phyloP scores from a whole-genome alignment of 179 eudicot species.

The Drosera spatulata region DNA sequence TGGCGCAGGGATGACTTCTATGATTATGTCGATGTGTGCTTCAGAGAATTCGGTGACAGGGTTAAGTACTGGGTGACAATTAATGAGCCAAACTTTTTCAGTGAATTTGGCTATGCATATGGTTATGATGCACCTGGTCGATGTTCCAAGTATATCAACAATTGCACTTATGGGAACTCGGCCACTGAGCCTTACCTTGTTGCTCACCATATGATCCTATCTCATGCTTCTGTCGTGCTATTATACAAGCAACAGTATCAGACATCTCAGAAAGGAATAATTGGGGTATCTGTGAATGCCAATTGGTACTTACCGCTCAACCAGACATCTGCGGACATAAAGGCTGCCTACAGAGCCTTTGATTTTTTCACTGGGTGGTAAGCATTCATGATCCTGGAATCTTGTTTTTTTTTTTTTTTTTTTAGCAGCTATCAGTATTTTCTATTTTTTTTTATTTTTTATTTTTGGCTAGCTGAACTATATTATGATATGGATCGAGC shows the following conservation, averaged over 20 bases:
- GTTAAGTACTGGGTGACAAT: constrained; percentile 49
- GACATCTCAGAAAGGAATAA: background rate
- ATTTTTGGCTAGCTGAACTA: no score
- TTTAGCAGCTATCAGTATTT: no score
- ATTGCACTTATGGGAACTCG: constrained; percentile 26
- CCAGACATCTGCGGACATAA: background rate
- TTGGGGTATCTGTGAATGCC: background rate
- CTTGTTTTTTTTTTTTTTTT: no score
- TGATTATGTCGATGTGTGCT: constrained; percentile 41
- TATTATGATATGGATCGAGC: no score
- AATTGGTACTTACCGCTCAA: background rate
- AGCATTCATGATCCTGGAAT: background rate
- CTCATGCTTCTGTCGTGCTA: constrained; percentile 1
- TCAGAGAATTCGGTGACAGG: constrained; percentile 35
- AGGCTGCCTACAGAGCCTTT: constrained; percentile 1
- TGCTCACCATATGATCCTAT: background rate
- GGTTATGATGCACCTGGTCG: constrained; percentile 37
- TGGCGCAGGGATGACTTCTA: constrained; percentile 28
- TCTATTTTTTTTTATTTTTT: no score
- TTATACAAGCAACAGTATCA: constrained; percentile 6
- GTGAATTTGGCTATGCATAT: constrained; percentile 13
- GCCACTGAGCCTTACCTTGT: constrained; percentile 27
- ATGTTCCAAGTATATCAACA: constrained; percentile 30
- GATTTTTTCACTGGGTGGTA: constrained; percentile 1
- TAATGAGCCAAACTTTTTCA: constrained; percentile 29